phyloP scores from a whole-genome alignment of 1,284 basidiomycete genomes.

The Cutaneotrichosporon cutaneum region DNA sequence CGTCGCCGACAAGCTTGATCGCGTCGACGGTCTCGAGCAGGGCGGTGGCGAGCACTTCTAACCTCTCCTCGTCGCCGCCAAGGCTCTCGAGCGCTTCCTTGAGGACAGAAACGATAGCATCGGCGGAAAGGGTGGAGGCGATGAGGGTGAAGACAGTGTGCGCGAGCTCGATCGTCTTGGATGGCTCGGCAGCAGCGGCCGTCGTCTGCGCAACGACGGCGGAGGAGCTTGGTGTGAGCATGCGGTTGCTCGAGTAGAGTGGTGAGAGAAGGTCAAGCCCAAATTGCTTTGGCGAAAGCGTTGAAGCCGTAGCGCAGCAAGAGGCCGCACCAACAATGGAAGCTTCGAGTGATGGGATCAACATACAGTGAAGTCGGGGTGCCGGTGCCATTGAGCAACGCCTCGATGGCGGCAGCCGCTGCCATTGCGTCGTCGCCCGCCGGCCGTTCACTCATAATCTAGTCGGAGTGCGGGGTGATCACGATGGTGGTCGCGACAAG shows the following conservation, averaged over 20 bases:
- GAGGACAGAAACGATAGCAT: not conserved
- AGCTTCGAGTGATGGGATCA: not conserved
- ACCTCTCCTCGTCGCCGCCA: not conserved
- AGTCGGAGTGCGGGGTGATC: not conserved
- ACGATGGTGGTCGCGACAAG: not conserved
- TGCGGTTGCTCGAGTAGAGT: not conserved
- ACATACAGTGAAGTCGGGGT: not conserved
- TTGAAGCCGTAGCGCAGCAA: not conserved
- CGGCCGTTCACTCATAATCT: constrained; percentile 1
- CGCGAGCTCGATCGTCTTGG: not conserved
- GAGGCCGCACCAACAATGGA: not conserved
- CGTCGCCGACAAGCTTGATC: constrained; percentile 11
- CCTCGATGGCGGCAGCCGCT: not conserved
- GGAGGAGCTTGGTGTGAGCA: constrained; percentile 1
- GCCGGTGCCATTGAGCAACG: not conserved
- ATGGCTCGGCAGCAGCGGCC: not conserved
- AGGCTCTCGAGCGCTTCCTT: constrained; percentile 3
- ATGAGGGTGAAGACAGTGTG: constrained; percentile 1
- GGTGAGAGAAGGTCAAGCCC: no score
- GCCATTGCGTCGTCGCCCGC: constrained; percentile 1
- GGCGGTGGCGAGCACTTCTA: constrained; percentile 6
- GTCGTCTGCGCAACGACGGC: constrained; percentile 1
- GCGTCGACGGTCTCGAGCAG: constrained; percentile 23
- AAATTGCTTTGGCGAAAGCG: not conserved
- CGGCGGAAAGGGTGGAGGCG: constrained; percentile 7